These are phyloP conservation scores for Passalora sequoiae DNA, from an alignment of 2,329 filamentous ascomycete species.

Conservation along the genomic window DNA sequence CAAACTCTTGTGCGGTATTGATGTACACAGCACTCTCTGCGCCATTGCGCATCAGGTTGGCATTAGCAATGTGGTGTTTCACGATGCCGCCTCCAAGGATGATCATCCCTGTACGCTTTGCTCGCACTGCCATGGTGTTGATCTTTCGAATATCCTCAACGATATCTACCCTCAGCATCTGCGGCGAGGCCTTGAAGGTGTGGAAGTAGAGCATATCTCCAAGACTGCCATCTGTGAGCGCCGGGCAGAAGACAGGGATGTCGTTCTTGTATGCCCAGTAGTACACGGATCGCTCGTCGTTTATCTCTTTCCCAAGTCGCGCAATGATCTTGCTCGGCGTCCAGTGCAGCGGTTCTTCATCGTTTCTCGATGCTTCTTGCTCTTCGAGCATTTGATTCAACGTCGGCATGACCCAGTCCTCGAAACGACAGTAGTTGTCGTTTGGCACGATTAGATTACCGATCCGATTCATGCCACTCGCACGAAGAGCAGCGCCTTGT, in stretches of 20 bases:
- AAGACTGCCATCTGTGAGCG: constrained; percentile 87
- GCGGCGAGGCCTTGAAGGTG: constrained; percentile 82
- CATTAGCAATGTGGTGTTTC: constrained; percentile 98
- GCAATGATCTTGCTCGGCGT: constrained; percentile 90
- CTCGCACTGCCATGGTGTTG: constrained; percentile 84
- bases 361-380: constrained; percentile 71
- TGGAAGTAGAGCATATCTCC: constrained; percentile 99
- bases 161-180: constrained; percentile 79
- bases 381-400: constrained; percentile 91
- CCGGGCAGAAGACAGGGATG: constrained; percentile 95
- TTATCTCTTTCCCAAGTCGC: constrained; percentile 86
- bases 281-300: constrained; percentile 83
- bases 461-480: constrained; percentile 87
- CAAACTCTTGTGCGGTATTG: constrained; percentile 95
- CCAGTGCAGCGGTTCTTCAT: constrained; percentile 69
- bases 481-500: constrained; percentile 68
- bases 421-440: constrained; percentile 93
- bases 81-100: constrained; percentile 91
- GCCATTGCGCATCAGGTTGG: constrained; percentile 94
- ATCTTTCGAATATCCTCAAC: constrained; percentile 89
- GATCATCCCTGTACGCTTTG: constrained; percentile 88
- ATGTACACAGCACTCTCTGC: constrained; percentile 96
- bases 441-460: constrained; percentile 95
- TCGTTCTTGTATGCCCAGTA: constrained; percentile 98
- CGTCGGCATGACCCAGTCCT: constrained; percentile 95